Base-by-base conservation (phyloP, 1,139 yeast species). In the Nadsonia commutata region DNA sequence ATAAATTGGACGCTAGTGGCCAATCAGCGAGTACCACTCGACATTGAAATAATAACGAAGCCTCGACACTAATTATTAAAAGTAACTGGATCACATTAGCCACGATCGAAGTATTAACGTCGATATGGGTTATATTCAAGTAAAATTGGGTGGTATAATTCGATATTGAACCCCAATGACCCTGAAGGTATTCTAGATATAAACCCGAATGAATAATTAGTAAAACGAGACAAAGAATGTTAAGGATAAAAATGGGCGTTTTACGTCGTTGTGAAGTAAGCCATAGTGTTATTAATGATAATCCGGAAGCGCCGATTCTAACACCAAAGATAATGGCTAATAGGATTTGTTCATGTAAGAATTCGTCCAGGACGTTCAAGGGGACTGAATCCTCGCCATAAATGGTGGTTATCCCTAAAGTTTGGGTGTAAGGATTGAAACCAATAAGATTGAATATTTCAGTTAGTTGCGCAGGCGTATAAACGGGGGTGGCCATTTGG, bases 161-260 rank as follows among this genome's bases (percentile, higher is more conserved):
- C 0, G 79, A 64, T 4, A 74, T 43, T 0, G 77, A 62, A 18
- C 72, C 63, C 51, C 72, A 73, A 1, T 77, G 69, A 3, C 80
- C 74, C 33, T 70, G 55, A 22, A 78, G 58, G 49, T 75, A 76
- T 17, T 62, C 67, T 23, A 79, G 55, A 58, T 68, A 78, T n/a
- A 82, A 63, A 5, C 70, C 67, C 1, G 84, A 73, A 46, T 79
- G 80, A 11, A 83, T 47, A 4, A 79, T 60, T 38, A 78, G 62
- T 3, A 75, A 57, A 2, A 73, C 43, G 44, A 86, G 66, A 18
- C 82, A 73, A 2, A 66, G 44, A 54, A 76, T 78, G 59, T 86
- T 85, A 43, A 84, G 62, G 19, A 78, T 59, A 57, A 83, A 86
- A 31, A 85, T 73, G 3, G 86, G 82, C 0, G 86, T 74, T 37